These are phyloP conservation scores for Evernia prunastri DNA, from an alignment of 495 filamentous ascomycete species.

Conservation along the genomic window DNA sequence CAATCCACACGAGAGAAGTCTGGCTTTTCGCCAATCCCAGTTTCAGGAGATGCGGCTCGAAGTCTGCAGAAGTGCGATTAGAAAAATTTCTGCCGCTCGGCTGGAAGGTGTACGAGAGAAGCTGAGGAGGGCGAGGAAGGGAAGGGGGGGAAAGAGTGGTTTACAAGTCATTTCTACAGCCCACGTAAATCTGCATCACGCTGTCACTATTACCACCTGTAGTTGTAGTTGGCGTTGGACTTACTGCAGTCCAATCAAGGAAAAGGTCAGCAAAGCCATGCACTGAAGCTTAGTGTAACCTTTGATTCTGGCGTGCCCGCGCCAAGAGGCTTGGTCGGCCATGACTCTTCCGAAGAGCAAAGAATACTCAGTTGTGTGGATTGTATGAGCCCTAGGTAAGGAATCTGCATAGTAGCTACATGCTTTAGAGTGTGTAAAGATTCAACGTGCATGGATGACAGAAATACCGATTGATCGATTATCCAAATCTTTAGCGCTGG, in stretches of 20 bases:
- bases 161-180: slow-evolving; percentile 89
- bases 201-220: background rate
- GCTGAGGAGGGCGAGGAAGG: slow-evolving; percentile 4
- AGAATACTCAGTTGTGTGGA: background rate
- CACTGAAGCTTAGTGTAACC: slow-evolving; percentile 74
- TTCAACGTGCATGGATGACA: too few species aligned
- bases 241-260: slow-evolving; percentile 71
- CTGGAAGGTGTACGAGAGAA: slow-evolving; percentile 12
- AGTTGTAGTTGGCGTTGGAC: slow-evolving; percentile 30
- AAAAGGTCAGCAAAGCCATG: slow-evolving; percentile 82
- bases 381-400: too few species aligned
- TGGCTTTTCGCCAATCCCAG: slow-evolving; percentile 88
- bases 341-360: background rate
- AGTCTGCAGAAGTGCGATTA: slow-evolving; percentile 51
- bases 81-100: background rate
- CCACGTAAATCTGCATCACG: slow-evolving; percentile 65
- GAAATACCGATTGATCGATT: too few species aligned
- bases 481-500: too few species aligned
- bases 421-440: too few species aligned
- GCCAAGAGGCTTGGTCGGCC: background rate
- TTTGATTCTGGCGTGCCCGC: slow-evolving; percentile 64
- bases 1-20: slow-evolving; percentile 93
- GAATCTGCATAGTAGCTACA: too few species aligned
- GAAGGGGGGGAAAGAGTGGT: slow-evolving; percentile 6
- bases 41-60: slow-evolving; percentile 86